phyloP scores from a whole-genome alignment of 306 rosid genomes.

The Mimosa pudica region DNA sequence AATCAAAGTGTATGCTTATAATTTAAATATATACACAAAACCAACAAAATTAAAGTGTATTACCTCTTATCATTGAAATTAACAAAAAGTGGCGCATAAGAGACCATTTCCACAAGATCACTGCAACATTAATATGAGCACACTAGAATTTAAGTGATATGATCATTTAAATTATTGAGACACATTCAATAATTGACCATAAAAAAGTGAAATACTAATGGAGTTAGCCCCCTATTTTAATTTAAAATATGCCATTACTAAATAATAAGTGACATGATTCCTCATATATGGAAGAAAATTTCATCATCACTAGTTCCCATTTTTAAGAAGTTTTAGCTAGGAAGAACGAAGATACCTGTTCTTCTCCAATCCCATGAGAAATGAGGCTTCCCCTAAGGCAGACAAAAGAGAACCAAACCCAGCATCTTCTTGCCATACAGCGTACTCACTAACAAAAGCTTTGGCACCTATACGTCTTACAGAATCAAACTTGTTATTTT shows the following conservation, averaged over 20 bases:
- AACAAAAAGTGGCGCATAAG: slow-evolving; percentile 94
- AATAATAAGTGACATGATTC: too few species aligned
- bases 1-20: not conserved
- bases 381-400: not conserved
- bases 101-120: slow-evolving; percentile 72
- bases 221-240: too few species aligned
- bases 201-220: too few species aligned
- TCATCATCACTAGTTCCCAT: too few species aligned
- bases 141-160: not conserved
- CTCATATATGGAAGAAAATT: too few species aligned
- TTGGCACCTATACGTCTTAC: slow-evolving; percentile 61
- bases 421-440: slow-evolving; percentile 76
- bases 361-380: not conserved
- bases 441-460: slow-evolving; percentile 82
- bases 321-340: too few species aligned
- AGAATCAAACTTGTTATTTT: slow-evolving; percentile 16
- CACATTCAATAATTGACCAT: not conserved
- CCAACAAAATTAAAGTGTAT: not conserved
- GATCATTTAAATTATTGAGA: not conserved
- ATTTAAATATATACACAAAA: not conserved
- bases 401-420: slow-evolving; percentile 75
- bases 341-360: slow-evolving; percentile 34
- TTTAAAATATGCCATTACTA: too few species aligned
- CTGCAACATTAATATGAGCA: slow-evolving; percentile 53
- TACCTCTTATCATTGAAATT: slow-evolving; percentile 75